Percentiles rank a stretch among this genome's conserved stretches.
Evolutionary conservation across 2,329 filamentous ascomycete species (phyloP).

Genomic region (Cadophora sp.): DNA sequence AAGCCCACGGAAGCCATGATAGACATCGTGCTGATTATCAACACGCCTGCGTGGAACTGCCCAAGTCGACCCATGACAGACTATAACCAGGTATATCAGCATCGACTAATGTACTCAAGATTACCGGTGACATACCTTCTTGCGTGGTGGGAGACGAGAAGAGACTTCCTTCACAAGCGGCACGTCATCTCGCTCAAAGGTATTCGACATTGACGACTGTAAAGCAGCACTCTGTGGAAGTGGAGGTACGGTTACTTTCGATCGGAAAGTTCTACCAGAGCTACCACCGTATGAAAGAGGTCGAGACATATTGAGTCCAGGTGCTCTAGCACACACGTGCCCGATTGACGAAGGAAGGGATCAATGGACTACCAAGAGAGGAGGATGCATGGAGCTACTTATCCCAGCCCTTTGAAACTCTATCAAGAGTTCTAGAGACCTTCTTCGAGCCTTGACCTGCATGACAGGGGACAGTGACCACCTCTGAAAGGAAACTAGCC

Average conservation of each 20-base stretch:
- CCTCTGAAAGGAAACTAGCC: background rate
- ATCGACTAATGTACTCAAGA: background rate
- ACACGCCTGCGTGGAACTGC: background rate
- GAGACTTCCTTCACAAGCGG: background rate
- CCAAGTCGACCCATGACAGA: background rate
- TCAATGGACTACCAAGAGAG: background rate
- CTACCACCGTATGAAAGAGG: constrained; percentile 2
- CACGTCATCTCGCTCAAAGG: constrained; percentile 10
- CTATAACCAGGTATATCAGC: background rate
- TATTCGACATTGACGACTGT: constrained; percentile 5
- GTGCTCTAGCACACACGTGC: background rate
- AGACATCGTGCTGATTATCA: background rate
- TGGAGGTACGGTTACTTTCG: background rate
- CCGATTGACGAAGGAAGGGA: background rate
- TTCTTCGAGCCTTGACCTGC: background rate
- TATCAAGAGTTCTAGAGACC: background rate
- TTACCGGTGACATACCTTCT: background rate
- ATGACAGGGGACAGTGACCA: background rate
- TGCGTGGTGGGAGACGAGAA: background rate
- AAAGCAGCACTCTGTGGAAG: background rate
- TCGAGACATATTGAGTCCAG: constrained; percentile 1
- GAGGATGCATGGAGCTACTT: background rate
- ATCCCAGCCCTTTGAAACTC: background rate
- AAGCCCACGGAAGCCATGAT: constrained; percentile 5
- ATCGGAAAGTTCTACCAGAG: constrained; percentile 9